phyloP scores from a whole-genome alignment of 371 early-diverging fungal genomes.

The Parasitella parasitica region DNA sequence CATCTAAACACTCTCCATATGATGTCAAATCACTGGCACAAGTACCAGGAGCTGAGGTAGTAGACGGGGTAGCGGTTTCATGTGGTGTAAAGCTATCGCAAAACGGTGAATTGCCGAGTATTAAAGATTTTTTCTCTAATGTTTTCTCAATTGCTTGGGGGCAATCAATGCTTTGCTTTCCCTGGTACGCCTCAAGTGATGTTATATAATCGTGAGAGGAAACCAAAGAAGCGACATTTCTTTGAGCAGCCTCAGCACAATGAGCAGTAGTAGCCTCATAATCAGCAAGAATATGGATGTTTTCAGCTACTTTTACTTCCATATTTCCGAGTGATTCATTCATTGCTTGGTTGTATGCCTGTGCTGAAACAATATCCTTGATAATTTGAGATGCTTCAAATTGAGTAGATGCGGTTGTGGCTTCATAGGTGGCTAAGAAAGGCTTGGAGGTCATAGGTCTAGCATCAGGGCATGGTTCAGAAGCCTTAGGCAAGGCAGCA shows the following conservation, averaged over 20 bases:
- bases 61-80: not conserved
- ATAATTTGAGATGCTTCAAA: not conserved
- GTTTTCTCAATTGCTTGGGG: too few relatives aligned
- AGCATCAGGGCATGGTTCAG: constrained; percentile 2
- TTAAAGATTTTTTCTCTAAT: too few relatives aligned
- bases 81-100: not conserved
- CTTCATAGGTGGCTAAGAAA: constrained; percentile 4
- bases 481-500: not conserved
- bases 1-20: not conserved
- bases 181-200: not conserved
- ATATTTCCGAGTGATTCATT: not conserved
- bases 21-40: not conserved
- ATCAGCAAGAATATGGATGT: constrained; percentile 3
- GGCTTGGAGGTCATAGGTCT: constrained; percentile 1
- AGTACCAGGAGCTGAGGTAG: not conserved
- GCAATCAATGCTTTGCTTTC: not conserved
- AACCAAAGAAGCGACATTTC: not conserved
- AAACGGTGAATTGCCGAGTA: not conserved
- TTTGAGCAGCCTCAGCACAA: not conserved
- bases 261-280: constrained; percentile 4
- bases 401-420: not conserved
- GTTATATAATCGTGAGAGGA: not conserved
- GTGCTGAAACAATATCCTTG: not conserved
- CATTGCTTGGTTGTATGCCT: not conserved
- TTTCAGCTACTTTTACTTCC: not conserved